phyloP scores from a whole-genome alignment of 2,329 filamentous ascomycete species.

The Talaromyces sp. region DNA sequence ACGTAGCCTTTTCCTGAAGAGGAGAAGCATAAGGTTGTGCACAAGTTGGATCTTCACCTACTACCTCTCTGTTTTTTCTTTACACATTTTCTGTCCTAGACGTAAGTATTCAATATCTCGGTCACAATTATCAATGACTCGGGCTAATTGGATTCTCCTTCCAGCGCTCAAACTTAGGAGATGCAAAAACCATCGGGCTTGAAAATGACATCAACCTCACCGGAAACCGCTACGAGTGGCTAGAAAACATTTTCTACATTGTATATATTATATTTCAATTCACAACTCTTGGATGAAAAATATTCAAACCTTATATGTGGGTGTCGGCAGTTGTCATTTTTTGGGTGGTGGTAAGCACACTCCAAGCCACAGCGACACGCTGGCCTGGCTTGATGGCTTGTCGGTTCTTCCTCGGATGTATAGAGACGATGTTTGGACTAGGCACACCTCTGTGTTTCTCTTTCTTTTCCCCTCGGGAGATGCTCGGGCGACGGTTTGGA shows the following conservation, averaged over 20 bases:
- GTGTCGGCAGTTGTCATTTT: conserved; percentile 18
- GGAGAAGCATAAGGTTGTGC: conserved; percentile 1
- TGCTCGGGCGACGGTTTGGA: conserved; percentile 41
- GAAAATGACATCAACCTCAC: conserved; percentile 13
- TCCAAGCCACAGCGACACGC: conserved; percentile 16
- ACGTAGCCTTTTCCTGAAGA: neutral
- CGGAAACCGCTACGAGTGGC: conserved; percentile 14
- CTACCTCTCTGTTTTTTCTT: conserved; percentile 11
- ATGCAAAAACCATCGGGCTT: conserved; percentile 14
- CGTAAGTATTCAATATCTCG: neutral
- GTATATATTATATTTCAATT: conserved; percentile 21
- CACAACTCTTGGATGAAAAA: conserved; percentile 21
- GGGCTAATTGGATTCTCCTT: too few relatives aligned
- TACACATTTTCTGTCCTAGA: conserved; percentile 9
- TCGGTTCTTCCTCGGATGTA: conserved; percentile 12
- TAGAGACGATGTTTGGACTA: conserved; percentile 14
- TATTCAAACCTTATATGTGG: conserved; percentile 21
- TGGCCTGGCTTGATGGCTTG: conserved; percentile 23
- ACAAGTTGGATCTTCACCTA: conserved; percentile 16
- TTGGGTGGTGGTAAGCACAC: conserved; percentile 20
- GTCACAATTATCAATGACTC: too few relatives aligned
- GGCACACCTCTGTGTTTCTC: conserved; percentile 26
- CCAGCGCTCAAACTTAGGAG: conserved; percentile 9
- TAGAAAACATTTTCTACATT: conserved; percentile 16
- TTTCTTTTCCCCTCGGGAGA: conserved; percentile 46